Base-by-base conservation (phyloP, 257 asterid genomes). In the Solanum chilense region DNA sequence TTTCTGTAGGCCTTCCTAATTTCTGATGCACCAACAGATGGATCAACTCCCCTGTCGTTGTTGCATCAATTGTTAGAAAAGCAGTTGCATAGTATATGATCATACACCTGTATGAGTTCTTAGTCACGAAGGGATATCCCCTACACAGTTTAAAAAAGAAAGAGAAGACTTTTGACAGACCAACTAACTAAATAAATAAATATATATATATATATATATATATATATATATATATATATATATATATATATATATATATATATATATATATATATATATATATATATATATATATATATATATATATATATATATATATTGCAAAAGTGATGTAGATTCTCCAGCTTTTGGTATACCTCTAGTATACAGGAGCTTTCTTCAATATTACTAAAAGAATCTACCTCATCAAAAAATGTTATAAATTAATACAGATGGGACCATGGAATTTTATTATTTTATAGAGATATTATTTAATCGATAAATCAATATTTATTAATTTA, bases 1-100 rank as follows among this genome's bases (percentile, higher is more conserved):
- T 90, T 95, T 86, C 97, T 94, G 87, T 96, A 96, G 74, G 99
- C 98, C 90, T 94, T 96, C 93, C 93, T 96, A 85, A 96, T 92
- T 84, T 94, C 99, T 56, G 98, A 91, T 84, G 98, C 93, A 42
- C 97, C 85, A 86, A 97, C 98, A 82, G 98, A 90, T 85, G 98
- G 92, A 88, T 95, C 97, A 81, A 96, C 95, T 91, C 98, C 99
- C 95, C 99, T 96, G 93, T 69, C 83, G 93, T 85, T 89, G 68
- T 80, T 9, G 85, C 68, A 80, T 80, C 85, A 47, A 47, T 27
- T 45, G 68, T 68, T 82, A 75, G 82, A 66, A 76, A n/a, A 66
- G 37, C 37, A 23, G 18, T 15, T 60, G 25, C 68, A 44, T 23
- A 66, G n/a, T 29, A 31, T 1, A 47, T 62, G 47, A 12, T 49